These are phyloP conservation scores for Lepraria neglecta DNA, from an alignment of 495 filamentous ascomycete genomes.

Conservation along the genomic window DNA sequence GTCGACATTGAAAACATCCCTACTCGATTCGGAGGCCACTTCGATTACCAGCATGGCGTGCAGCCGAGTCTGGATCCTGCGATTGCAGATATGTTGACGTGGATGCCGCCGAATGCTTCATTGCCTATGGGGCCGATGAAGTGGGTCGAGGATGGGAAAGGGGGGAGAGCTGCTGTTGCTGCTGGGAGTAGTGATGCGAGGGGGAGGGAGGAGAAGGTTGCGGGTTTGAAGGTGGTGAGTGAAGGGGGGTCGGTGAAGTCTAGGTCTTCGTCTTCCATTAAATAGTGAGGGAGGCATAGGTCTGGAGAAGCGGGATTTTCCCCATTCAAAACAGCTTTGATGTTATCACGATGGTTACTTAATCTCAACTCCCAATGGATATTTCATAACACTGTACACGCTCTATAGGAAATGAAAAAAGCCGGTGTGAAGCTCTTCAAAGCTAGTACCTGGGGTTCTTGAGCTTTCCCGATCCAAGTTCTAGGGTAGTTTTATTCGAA, in stretches of 20 bases:
- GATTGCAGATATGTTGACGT: slow-evolving; percentile 1
- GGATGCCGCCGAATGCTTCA: slow-evolving; percentile 1
- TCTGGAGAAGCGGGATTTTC: too few species aligned
- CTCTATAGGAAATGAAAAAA: too few species aligned
- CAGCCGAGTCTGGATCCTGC: slow-evolving; percentile 54
- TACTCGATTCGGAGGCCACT: slow-evolving; percentile 70
- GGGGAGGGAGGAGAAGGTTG: slow-evolving; percentile 9
- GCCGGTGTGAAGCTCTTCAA: too few species aligned
- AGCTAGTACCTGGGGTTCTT: too few species aligned
- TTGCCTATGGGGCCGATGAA: slow-evolving; percentile 3
- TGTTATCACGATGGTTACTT: too few species aligned
- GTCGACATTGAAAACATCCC: slow-evolving; percentile 66
- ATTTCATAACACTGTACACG: too few species aligned
- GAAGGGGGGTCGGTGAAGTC: background rate
- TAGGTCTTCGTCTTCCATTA: background rate
- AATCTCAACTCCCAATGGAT: too few species aligned
- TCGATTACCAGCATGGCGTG: slow-evolving; percentile 72
- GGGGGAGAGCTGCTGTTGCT: background rate
- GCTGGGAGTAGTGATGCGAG: slow-evolving; percentile 15
- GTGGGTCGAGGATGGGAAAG: slow-evolving; percentile 5
- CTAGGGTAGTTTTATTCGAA: too few species aligned
- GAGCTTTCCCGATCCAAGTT: too few species aligned
- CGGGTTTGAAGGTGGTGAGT: slow-evolving; percentile 1
- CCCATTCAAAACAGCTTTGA: too few species aligned
- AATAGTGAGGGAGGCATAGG: too few species aligned